Evolutionary conservation across 148 eudicot species (phyloP), one percentile per base, ranked within the genome.

Genomic region (Fallopia convolvulus): DNA sequence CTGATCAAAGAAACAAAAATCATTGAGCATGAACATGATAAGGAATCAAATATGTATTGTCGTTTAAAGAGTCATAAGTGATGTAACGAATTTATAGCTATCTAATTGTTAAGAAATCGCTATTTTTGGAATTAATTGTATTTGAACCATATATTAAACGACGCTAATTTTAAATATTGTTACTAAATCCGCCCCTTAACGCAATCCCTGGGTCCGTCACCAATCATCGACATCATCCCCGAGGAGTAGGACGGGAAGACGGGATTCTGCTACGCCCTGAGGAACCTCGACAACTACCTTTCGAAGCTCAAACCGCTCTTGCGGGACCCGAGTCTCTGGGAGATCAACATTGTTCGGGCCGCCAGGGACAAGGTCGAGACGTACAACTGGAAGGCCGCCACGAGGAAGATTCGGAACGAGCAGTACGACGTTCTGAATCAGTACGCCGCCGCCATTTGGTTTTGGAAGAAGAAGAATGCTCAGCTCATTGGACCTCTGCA

Each of bases 341-440:
- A 88, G 60, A 26, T 26, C 30, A 83, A 72, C 20, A 85, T 92
- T 0, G 97, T 93, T n/a, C 76, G 78, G 83, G 92, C 97, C 8
- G 97, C 97, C 1, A 97, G 99, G 4, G 80, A 14, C 30, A 97
- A 95, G 82, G 89, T 81, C 94, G 99, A 95, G 88, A 92, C 91
- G 85, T 95, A 86, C 48, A 91, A 88, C 66, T 95, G 97, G 99
- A 89, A 78, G 80, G 97, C 93, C 4, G 99, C 97, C 65, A 95
- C 97, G 0, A 71, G 61, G 66, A 81, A 26, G 63, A 92, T 95
- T 36, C 84, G 99, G 23, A 88, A 95, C 23, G 92, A 92, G 79
- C 89, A 92, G 13, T 91, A 92, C 13, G 88, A 77, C 50, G n/a
- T n/a, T n/a, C n/a, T n/a, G n/a, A n/a, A n/a, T n/a, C 89, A 92